phyloP scores from a whole-genome alignment of 106 monocot species.

The Triglochin maritima region DNA sequence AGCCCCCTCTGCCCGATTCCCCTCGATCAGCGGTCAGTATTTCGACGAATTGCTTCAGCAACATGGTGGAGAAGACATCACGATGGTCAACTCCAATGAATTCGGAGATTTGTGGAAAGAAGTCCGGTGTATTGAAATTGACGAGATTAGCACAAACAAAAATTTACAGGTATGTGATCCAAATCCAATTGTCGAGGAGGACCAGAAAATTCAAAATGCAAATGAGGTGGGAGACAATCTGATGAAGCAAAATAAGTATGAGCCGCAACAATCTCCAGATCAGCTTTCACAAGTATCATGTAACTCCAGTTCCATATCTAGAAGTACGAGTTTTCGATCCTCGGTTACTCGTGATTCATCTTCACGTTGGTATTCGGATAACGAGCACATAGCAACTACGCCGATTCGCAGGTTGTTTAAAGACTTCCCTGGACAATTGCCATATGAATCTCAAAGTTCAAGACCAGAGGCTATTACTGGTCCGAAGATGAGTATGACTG shows the following conservation, averaged over 20 bases:
- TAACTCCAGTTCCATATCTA: slow-evolving; percentile 19
- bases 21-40: slow-evolving; percentile 17
- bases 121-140: slow-evolving; percentile 77
- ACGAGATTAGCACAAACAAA: slow-evolving; percentile 13
- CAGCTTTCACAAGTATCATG: too few relatives aligned
- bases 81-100: slow-evolving; percentile 20
- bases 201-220: slow-evolving; percentile 48
- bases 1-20: neutral
- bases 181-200: too few relatives aligned
- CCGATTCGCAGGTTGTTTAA: slow-evolving; percentile 47
- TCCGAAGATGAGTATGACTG: slow-evolving; percentile 9
- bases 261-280: slow-evolving; percentile 20
- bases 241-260: slow-evolving; percentile 18
- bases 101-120: slow-evolving; percentile 69
- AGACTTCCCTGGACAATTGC: slow-evolving; percentile 37
- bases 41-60: slow-evolving; percentile 10
- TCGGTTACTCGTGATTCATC: slow-evolving; percentile 16
- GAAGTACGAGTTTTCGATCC: slow-evolving; percentile 71
- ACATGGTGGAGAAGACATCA: slow-evolving; percentile 14
- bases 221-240: slow-evolving; percentile 26
- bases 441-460: slow-evolving; percentile 23
- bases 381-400: slow-evolving; percentile 33
- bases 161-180: neutral
- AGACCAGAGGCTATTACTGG: slow-evolving; percentile 11
- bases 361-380: slow-evolving; percentile 31